These are phyloP conservation scores for Halophytophthora batemanensis DNA, from an alignment of 352 stramenopile genomes.

Conservation along the genomic window DNA sequence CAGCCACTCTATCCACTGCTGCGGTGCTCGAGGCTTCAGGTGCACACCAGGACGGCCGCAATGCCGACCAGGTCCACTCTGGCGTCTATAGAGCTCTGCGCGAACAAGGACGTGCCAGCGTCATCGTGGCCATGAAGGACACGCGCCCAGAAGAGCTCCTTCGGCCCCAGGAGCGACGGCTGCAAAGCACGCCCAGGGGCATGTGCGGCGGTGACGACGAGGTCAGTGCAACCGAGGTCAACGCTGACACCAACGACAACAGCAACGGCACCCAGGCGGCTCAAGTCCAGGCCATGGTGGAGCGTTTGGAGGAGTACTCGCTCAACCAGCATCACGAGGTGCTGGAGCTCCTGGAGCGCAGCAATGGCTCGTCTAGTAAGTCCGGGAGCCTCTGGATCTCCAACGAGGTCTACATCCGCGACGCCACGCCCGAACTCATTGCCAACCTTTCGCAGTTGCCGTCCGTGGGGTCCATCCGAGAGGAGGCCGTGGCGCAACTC, in stretches of 20 bases:
- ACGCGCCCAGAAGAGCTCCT: neutral
- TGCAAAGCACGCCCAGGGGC: neutral
- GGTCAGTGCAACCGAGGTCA: conserved; percentile 10
- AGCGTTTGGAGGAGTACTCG: conserved; percentile 25
- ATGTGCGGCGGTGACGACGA: neutral
- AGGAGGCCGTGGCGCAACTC: conserved; percentile 19
- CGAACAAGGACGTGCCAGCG: conserved; percentile 16
- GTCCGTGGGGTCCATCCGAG: conserved; percentile 25
- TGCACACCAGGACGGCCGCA: too few species aligned
- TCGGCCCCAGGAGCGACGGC: conserved; percentile 5
- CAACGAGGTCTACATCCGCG: conserved; percentile 39
- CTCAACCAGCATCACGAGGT: conserved; percentile 27
- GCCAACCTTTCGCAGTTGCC: conserved; percentile 27
- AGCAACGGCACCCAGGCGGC: too few species aligned
- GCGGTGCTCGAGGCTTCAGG: too few species aligned
- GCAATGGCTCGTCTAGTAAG: neutral
- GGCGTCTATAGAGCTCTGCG: conserved; percentile 16
- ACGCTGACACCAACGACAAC: neutral
- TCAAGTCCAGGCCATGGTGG: conserved; percentile 27
- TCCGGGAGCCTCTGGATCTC: conserved; percentile 44
- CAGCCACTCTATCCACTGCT: too few species aligned
- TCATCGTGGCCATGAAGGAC: conserved; percentile 36
- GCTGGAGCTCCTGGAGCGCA: conserved; percentile 18
- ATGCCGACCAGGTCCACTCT: conserved; percentile 5
- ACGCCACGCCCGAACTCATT: conserved; percentile 31